Evolutionary conservation across 352 stramenopile genomes (phyloP).

Genomic region (Pythium aquatile): DNA sequence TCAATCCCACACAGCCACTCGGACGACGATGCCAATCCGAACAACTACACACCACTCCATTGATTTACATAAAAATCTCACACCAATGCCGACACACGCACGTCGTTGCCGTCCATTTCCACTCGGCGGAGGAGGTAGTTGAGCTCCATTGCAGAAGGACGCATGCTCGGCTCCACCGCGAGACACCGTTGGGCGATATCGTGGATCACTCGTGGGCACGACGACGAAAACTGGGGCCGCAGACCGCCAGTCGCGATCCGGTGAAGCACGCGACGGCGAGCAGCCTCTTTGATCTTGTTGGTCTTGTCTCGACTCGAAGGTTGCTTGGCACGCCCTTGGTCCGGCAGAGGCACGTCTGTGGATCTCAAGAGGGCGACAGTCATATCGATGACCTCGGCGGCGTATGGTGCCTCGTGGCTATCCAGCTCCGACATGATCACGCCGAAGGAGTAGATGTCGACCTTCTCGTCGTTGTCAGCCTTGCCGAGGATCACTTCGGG

Average conservation of each 20-base stretch:
- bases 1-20: background rate
- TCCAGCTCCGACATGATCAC: constrained; percentile 7
- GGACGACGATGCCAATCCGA: no score
- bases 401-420: background rate
- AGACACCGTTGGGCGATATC: constrained; percentile 14
- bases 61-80: background rate
- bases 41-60: background rate
- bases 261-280: background rate
- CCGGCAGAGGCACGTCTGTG: background rate
- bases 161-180: background rate
- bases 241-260: constrained; percentile 14
- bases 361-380: constrained; percentile 2
- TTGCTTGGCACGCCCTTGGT: background rate
- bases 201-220: constrained; percentile 7
- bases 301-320: background rate
- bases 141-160: constrained; percentile 6
- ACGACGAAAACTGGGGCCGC: constrained; percentile 6
- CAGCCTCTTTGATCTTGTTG: constrained; percentile 1
- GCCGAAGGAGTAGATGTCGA: constrained; percentile 11
- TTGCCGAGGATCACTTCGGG: constrained; percentile 7
- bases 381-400: constrained; percentile 7
- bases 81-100: constrained; percentile 1
- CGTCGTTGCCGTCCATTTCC: constrained; percentile 10
- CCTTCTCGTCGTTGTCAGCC: constrained; percentile 16
- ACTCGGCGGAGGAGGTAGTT: constrained; percentile 8